A percentile compares a stretch with the other conserved stretches of the same genome.
Evolutionary conservation across 805 yeast species (phyloP).

Genomic region (Lachancea quebecensis): DNA sequence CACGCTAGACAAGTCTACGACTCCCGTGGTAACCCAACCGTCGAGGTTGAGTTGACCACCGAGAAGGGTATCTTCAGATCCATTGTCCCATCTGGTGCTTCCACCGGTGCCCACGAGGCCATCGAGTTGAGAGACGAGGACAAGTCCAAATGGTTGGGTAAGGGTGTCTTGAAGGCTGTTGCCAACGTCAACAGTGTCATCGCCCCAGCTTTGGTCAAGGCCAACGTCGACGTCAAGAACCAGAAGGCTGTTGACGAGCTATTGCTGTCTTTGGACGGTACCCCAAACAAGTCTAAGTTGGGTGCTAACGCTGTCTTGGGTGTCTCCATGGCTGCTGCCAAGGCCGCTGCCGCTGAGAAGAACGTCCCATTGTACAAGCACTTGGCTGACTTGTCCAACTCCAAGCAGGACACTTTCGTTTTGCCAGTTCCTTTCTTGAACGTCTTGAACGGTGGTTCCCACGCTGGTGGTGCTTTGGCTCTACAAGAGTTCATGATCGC

Average conservation of each 20-base stretch:
- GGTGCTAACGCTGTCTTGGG: slow-evolving; percentile 99
- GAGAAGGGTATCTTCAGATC: slow-evolving; percentile 92
- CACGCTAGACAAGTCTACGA: slow-evolving; percentile 97
- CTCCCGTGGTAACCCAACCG: slow-evolving; percentile 99
- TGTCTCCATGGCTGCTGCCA: slow-evolving; percentile 94
- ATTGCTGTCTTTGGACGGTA: slow-evolving; percentile 84
- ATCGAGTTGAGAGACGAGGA: slow-evolving; percentile 97
- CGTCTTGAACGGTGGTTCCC: slow-evolving; percentile 99
- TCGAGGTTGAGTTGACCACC: slow-evolving; percentile 94
- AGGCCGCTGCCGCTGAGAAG: slow-evolving; percentile 97
- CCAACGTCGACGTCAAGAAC: slow-evolving; percentile 74
- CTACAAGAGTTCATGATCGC: slow-evolving; percentile 99
- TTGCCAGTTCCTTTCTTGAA: slow-evolving; percentile 99
- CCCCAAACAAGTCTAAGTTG: slow-evolving; percentile 92
- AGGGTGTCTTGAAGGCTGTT: slow-evolving; percentile 97
- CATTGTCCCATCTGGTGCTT: slow-evolving; percentile 99
- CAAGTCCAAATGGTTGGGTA: slow-evolving; percentile 96
- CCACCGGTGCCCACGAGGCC: slow-evolving; percentile 99
- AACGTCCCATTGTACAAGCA: slow-evolving; percentile 89
- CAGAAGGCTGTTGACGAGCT: slow-evolving; percentile 84
- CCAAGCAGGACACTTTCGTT: slow-evolving; percentile 73
- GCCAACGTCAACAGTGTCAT: slow-evolving; percentile 90
- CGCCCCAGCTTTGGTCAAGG: slow-evolving; percentile 88
- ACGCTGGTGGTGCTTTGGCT: slow-evolving; percentile 99
- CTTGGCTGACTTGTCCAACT: slow-evolving; percentile 69